A percentile compares a stretch with the other conserved stretches of the same genome.
Evolutionary conservation across 2,329 filamentous ascomycete genomes (phyloP).

Genomic region (Sclerotinia glacialis): DNA sequence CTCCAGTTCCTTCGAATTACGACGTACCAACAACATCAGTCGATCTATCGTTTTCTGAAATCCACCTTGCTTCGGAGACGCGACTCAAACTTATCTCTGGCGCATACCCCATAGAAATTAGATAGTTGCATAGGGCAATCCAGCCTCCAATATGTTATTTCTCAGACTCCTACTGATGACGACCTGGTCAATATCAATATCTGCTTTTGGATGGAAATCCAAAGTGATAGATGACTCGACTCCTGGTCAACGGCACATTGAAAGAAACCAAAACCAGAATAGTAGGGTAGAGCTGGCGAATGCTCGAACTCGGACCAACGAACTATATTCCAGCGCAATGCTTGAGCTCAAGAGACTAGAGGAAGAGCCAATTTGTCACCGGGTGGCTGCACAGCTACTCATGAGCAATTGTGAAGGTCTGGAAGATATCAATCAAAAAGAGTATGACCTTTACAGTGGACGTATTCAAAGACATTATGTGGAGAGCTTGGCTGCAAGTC

Average conservation of each 20-base stretch:
- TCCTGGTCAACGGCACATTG: background rate
- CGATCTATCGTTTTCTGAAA: background rate
- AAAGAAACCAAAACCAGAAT: background rate
- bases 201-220: conserved; percentile 18
- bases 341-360: conserved; percentile 37
- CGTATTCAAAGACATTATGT: conserved; percentile 46
- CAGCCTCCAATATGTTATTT: conserved; percentile 4
- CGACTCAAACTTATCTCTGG: background rate
- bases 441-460: conserved; percentile 34
- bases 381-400: conserved; percentile 38
- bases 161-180: background rate
- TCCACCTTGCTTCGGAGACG: conserved; percentile 1
- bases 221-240: conserved; percentile 11
- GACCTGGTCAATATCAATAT: conserved; percentile 4
- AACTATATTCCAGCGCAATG: conserved; percentile 38
- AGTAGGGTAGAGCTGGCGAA: conserved; percentile 30
- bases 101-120: background rate
- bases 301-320: conserved; percentile 29
- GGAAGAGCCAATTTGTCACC: conserved; percentile 39
- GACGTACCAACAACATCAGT: background rate
- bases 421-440: conserved; percentile 34
- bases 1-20: background rate
- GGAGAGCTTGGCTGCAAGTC: conserved; percentile 58
- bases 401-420: conserved; percentile 39
- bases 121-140: background rate